Conservation (phyloP, 805 yeast species). For the Grigorovia jiainica region DNA sequence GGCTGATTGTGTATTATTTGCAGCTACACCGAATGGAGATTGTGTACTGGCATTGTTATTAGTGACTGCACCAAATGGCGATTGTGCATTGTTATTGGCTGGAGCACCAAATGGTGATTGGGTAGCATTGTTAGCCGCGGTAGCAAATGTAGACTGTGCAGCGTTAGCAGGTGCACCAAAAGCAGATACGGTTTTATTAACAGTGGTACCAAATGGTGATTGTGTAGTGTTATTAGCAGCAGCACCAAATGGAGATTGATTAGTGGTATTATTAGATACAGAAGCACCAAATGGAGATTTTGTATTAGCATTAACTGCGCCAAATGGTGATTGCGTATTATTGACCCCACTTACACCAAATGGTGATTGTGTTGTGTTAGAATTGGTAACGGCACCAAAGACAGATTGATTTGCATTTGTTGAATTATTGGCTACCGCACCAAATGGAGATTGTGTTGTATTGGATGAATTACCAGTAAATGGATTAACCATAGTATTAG, state of each 20-base stretch:
- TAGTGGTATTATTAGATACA: slow-evolving; percentile 2
- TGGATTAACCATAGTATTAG: slow-evolving; percentile 6
- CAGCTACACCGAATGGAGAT: not conserved
- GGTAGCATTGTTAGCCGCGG: slow-evolving; percentile 6
- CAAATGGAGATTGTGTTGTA: slow-evolving; percentile 3
- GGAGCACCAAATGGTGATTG: slow-evolving; percentile 2
- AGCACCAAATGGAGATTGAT: not conserved
- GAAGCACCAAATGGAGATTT: slow-evolving; percentile 11
- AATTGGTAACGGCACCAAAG: slow-evolving; percentile 5
- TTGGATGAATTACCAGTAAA: not conserved
- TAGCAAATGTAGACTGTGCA: slow-evolving; percentile 9
- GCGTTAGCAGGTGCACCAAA: slow-evolving; percentile 2
- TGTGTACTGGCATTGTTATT: not conserved
- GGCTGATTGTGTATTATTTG: slow-evolving; percentile 10
- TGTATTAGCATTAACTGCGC: slow-evolving; percentile 1
- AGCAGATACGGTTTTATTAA: too few species aligned
- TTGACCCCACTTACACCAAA: not conserved
- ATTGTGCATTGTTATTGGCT: slow-evolving; percentile 1
- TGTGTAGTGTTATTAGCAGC: slow-evolving; percentile 4
- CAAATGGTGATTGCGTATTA: slow-evolving; percentile 3
- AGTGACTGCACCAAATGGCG: not conserved
- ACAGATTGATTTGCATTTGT: slow-evolving; percentile 1
- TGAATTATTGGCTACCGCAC: slow-evolving; percentile 1
- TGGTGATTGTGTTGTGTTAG: not conserved
- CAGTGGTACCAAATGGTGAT: not conserved